Evolutionary conservation across 495 filamentous ascomycete species (phyloP).

Genomic region (Aspergillus mulundensis): DNA sequence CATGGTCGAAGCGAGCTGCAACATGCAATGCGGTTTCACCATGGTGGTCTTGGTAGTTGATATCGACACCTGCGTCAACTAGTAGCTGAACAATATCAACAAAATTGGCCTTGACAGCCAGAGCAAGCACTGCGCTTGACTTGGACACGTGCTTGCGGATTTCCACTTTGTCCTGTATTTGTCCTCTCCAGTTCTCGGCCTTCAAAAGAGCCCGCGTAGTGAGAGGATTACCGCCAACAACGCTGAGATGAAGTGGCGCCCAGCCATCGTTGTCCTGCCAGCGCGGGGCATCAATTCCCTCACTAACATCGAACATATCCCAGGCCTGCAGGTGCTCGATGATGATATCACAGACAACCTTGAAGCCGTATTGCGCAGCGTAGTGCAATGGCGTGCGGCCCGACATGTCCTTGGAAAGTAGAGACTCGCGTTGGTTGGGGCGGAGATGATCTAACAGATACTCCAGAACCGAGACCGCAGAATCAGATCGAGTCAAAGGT

Average conservation of each 20-base stretch:
- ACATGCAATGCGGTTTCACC: conserved; percentile 94
- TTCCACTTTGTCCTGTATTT: conserved; percentile 52
- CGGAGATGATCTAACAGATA: conserved; percentile 68
- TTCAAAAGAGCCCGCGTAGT: conserved; percentile 78
- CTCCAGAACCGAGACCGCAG: conserved; percentile 67
- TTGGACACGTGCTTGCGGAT: conserved; percentile 67
- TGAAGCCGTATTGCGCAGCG: conserved; percentile 90
- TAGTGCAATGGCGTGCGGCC: conserved; percentile 91
- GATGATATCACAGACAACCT: conserved; percentile 78
- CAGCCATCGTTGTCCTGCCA: conserved; percentile 95
- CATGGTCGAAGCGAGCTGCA: conserved; percentile 83
- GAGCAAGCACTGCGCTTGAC: conserved; percentile 83
- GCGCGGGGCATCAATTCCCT: conserved; percentile 75
- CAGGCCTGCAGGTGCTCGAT: conserved; percentile 85
- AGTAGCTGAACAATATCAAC: conserved; percentile 76
- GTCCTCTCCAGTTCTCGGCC: conserved; percentile 68
- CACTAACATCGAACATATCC: conserved; percentile 76
- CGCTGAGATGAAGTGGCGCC: conserved; percentile 85
- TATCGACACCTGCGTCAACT: conserved; percentile 85
- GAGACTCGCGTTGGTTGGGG: conserved; percentile 62
- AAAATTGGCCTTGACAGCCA: conserved; percentile 84
- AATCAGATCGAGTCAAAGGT: conserved; percentile 63
- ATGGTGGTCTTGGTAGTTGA: conserved; percentile 88
- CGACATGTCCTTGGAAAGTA: conserved; percentile 68
- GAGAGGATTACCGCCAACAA: conserved; percentile 83